Base-by-base conservation (phyloP, 1,139 yeast genomes). In the Pneumocystis sp. region DNA sequence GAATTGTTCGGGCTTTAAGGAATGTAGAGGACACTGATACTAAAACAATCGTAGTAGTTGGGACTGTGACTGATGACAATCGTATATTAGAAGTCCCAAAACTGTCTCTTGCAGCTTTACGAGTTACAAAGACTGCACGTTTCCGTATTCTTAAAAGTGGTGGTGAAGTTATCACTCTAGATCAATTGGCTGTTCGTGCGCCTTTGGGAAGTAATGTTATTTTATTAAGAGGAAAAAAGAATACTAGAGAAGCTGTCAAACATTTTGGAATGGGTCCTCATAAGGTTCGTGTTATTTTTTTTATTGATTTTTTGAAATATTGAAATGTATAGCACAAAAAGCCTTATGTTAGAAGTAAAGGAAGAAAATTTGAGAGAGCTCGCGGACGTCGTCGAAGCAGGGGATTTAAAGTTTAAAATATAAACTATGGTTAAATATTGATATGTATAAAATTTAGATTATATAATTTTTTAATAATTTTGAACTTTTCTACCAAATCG, bases 211-310 rank as follows among this genome's bases (percentile, higher is more conserved):
- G 89, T 82, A 93, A 95, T 96, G 91, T 98, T 74, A 82, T 93
- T 81, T 83, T 93, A 78, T 84, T 93, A 79, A 90, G 97, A 85
- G 99, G 99, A 80, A 96, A 97, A 83, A 89, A 97, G 87, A 85
- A 83, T 83, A 78, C 96, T 81, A 89, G 99, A 85, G 97, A 93
- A 85, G 96, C 98, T 76, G 97, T 89, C 76, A 89, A 97, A 85
- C 98, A 93, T 88, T 95, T 95, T 79, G 98, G 98, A 81, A 80
- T 93, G 82, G 98, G 98, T 83, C 99, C 98, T 78, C 97, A 95
- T 95, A 88, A 89, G 57, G 57, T 50, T 25, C 25, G 31, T 50
- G 7, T 25, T 29, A 19, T 25, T 25, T 3, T 25, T 50, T 17
- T 12, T 50, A 25, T 12, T 25, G n/a, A 12, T 37, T 50, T 50